These are phyloP conservation scores for Malbranchea cinnamomea DNA, from an alignment of 2,329 filamentous ascomycete species.

Conservation along the genomic window DNA sequence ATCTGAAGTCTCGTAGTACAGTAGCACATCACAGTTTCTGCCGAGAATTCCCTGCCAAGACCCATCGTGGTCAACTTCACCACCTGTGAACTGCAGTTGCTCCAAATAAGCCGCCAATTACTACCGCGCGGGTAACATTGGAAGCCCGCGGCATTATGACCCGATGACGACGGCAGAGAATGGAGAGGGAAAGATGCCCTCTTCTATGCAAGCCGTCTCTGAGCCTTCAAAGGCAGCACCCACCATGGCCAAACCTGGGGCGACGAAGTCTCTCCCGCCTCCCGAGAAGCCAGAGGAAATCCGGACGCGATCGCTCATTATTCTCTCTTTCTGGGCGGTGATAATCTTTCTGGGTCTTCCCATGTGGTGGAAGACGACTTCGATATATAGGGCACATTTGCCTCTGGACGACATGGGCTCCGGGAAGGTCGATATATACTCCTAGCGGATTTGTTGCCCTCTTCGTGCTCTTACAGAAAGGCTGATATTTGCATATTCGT, in stretches of 20 bases:
- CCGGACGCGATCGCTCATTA: constrained; percentile 55
- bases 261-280: constrained; percentile 39
- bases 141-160: too few relatives aligned
- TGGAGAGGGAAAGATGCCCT: constrained; percentile 5
- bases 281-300: constrained; percentile 59
- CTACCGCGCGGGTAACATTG: too few relatives aligned
- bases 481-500: too few relatives aligned
- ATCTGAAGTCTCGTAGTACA: too few relatives aligned
- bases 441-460: too few relatives aligned
- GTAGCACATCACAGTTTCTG: too few relatives aligned
- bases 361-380: constrained; percentile 92
- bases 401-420: constrained; percentile 79
- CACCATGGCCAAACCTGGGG: constrained; percentile 3
- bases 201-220: constrained; percentile 2
- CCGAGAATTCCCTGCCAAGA: too few relatives aligned
- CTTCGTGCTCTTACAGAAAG: too few relatives aligned
- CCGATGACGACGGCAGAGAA: constrained; percentile 8
- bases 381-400: constrained; percentile 73
- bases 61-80: too few relatives aligned
- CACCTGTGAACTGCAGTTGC: too few relatives aligned
- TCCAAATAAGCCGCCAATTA: too few relatives aligned
- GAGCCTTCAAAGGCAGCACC: constrained; percentile 1
- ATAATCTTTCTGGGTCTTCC: constrained; percentile 73
- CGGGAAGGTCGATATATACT: background rate
- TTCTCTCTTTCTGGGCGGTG: constrained; percentile 82